phyloP scores from a whole-genome alignment of 129 eudicot species.

The Flaveria ramosissima region DNA sequence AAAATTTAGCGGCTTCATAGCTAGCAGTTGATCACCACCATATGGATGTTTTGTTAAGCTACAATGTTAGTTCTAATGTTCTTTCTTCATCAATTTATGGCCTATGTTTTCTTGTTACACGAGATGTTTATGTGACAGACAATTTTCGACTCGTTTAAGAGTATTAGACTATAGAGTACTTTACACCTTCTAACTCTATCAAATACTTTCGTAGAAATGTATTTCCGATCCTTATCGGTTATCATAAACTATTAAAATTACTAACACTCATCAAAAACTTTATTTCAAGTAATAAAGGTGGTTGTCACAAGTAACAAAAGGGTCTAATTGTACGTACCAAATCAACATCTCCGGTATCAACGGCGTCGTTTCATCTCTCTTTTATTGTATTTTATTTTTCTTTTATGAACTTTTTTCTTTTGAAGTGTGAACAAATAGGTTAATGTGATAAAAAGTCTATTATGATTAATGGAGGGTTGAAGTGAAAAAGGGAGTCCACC shows the following conservation, averaged over 20 bases:
- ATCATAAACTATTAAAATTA: not conserved
- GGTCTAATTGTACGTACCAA: conserved; percentile 17
- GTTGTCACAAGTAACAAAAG: conserved; percentile 14
- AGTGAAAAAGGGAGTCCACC: conserved; percentile 32
- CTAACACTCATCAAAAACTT: not conserved
- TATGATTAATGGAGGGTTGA: conserved; percentile 26
- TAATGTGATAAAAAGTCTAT: conserved; percentile 31
- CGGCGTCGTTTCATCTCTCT: conserved; percentile 26
- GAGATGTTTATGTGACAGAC: not conserved
- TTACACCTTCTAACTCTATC: too few relatives aligned
- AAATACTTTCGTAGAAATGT: too few relatives aligned
- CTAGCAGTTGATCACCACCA: conserved; percentile 42
- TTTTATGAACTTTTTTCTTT: conserved; percentile 15
- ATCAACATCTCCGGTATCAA: conserved; percentile 43
- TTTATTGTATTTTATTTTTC: not conserved
- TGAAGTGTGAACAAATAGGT: conserved; percentile 40
- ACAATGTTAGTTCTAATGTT: not conserved
- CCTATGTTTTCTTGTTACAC: not conserved
- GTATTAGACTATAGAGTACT: too few relatives aligned
- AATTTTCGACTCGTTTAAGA: too few relatives aligned
- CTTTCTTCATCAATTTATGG: not conserved
- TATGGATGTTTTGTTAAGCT: conserved; percentile 7
- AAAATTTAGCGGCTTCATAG: conserved; percentile 83
- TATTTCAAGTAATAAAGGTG: not conserved
- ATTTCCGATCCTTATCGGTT: not conserved